A percentile compares a stretch with the other conserved stretches of the same genome.
These are phyloP conservation scores for Xylaria sp. DNA, from an alignment of 2,329 filamentous ascomycete genomes.

Conservation along the genomic window DNA sequence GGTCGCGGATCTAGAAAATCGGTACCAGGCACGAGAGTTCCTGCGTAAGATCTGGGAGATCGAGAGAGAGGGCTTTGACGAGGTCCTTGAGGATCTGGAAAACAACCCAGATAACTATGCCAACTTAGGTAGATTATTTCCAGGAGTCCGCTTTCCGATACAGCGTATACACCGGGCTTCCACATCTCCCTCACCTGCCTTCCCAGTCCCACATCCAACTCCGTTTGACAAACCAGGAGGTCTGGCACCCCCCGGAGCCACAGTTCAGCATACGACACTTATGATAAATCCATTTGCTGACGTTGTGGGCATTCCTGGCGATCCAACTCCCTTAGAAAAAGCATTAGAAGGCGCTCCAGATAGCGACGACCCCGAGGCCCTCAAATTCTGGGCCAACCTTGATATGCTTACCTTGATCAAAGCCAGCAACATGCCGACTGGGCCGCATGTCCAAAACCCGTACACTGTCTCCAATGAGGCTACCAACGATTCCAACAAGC, in stretches of 20 bases:
- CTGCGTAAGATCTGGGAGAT: conserved; percentile 11
- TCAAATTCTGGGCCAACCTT: too few relatives aligned
- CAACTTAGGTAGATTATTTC: background rate
- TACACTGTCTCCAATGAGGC: background rate
- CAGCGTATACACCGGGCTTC: background rate
- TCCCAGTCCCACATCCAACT: background rate
- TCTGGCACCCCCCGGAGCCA: background rate
- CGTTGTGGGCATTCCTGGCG: too few relatives aligned
- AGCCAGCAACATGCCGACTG: too few relatives aligned
- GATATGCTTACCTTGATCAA: too few relatives aligned
- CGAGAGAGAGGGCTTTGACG: conserved; percentile 9
- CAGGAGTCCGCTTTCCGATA: too few relatives aligned
- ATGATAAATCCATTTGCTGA: too few relatives aligned
- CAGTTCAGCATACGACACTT: too few relatives aligned
- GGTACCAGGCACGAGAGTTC: conserved; percentile 14
- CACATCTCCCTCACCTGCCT: background rate
- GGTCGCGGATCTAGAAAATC: conserved; percentile 14
- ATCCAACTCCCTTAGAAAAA: too few relatives aligned
- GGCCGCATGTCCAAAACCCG: background rate
- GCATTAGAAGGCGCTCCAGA: too few relatives aligned
- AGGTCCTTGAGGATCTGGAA: background rate
- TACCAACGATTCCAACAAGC: background rate
- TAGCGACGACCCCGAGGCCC: too few relatives aligned
- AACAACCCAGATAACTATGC: background rate
- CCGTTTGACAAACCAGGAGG: background rate